Percentiles rank a stretch among this genome's conserved stretches.
Conservation (phyloP, 1,284 basidiomycete genomes). For the Schizophyllum commune region DNA sequence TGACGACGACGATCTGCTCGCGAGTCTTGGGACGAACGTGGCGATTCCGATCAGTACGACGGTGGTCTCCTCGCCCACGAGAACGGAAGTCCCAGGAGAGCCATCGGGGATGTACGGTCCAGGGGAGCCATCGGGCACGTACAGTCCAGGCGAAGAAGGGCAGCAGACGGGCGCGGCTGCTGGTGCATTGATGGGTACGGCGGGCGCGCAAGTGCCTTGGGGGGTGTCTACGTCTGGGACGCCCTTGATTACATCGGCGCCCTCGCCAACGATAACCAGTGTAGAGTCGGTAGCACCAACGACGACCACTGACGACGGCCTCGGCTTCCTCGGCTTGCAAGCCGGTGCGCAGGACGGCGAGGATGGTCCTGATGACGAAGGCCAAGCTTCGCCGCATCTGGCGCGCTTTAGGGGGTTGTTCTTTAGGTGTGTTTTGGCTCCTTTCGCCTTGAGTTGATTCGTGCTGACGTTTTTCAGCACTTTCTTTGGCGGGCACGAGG, state of each 20-base stretch:
- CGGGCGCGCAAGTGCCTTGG: not conserved
- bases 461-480: too few species aligned
- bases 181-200: not conserved
- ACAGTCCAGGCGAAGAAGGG: not conserved
- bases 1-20: not conserved
- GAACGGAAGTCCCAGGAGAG: too few species aligned
- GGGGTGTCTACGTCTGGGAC: not conserved
- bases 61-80: too few species aligned
- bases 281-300: not conserved
- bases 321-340: not conserved
- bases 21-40: not conserved
- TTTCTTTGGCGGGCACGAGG: conserved; percentile 72
- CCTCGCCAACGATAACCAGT: too few species aligned
- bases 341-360: not conserved
- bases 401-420: conserved; percentile 58
- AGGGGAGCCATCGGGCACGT: too few species aligned
- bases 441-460: conserved; percentile 5
- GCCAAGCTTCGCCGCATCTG: conserved; percentile 2
- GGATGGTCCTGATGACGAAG: not conserved
- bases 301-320: not conserved
- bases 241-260: not conserved
- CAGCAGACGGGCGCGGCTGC: not conserved
- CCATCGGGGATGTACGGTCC: too few species aligned
- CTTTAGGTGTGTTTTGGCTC: conserved; percentile 48
- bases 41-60: not conserved